A percentile compares a stretch with the other conserved stretches of the same genome.
Conservation (phyloP, 345 rosid genomes). For the Geranium rotundifolium region DNA sequence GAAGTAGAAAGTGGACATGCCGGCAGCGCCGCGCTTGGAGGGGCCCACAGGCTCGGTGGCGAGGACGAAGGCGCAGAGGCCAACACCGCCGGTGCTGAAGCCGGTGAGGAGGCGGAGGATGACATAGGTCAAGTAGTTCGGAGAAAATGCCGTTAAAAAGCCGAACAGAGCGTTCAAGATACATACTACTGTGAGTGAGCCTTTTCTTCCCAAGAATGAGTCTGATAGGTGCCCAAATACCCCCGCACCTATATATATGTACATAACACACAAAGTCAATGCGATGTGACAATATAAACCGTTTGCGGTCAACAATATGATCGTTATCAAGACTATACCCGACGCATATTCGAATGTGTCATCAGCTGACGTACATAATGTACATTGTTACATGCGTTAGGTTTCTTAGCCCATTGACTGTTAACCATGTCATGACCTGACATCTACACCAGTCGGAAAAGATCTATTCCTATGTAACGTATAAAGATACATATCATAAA, state of each 20-base stretch:
- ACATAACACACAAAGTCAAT: background rate
- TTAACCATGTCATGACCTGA: too few relatives aligned
- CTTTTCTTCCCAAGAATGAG: slow-evolving; percentile 83
- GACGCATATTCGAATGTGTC: too few relatives aligned
- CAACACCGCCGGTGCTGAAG: slow-evolving; percentile 89
- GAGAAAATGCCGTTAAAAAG: slow-evolving; percentile 58
- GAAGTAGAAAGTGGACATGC: slow-evolving; percentile 97
- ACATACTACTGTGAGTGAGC: slow-evolving; percentile 69
- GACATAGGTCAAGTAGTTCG: slow-evolving; percentile 55
- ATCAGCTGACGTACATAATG: too few relatives aligned
- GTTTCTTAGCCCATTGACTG: too few relatives aligned
- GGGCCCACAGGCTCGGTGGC: slow-evolving; percentile 88
- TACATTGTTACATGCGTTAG: too few relatives aligned
- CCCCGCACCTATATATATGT: slow-evolving; percentile 64
- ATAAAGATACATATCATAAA: too few relatives aligned
- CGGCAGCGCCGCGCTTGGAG: slow-evolving; percentile 67
- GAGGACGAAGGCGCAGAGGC: slow-evolving; percentile 72
- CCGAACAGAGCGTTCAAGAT: slow-evolving; percentile 63
- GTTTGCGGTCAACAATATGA: too few relatives aligned
- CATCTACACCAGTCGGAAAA: too few relatives aligned
- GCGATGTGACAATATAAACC: too few relatives aligned
- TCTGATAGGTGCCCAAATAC: slow-evolving; percentile 87
- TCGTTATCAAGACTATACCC: too few relatives aligned
- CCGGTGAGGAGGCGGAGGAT: slow-evolving; percentile 67
- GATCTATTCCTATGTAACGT: too few relatives aligned